Percentiles rank a stretch among this genome's conserved stretches.
These are phyloP conservation scores for Colletotrichum sp. DNA, from an alignment of 2,329 filamentous ascomycete genomes.

Conservation along the genomic window DNA sequence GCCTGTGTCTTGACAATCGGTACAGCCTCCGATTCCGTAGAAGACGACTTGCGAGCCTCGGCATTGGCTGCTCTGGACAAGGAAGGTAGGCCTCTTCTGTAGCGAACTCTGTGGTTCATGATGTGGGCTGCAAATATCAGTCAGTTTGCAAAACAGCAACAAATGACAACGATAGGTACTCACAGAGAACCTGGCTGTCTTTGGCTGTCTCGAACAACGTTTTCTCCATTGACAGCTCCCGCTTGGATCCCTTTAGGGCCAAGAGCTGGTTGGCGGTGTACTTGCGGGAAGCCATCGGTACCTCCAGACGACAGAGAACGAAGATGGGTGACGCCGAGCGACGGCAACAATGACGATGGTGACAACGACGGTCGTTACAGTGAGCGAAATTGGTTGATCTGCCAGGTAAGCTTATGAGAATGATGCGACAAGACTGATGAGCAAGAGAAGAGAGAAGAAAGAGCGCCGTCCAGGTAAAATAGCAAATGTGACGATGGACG, in stretches of 20 bases:
- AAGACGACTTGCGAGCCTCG: constrained; percentile 11
- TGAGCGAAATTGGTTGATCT: background rate
- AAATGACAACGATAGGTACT: background rate
- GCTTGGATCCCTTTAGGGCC: constrained; percentile 4
- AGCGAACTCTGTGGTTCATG: background rate
- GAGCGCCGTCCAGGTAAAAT: background rate
- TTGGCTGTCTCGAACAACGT: constrained; percentile 5
- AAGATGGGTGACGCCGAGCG: background rate
- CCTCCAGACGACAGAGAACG: background rate
- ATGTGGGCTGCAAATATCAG: constrained; percentile 7
- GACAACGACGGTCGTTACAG: background rate
- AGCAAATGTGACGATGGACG: background rate
- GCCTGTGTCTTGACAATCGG: background rate
- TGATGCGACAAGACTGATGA: background rate
- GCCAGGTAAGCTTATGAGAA: background rate
- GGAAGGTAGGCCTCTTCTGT: background rate
- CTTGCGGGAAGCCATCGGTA: constrained; percentile 1
- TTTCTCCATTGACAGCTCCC: background rate
- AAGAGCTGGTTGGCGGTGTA: constrained; percentile 14
- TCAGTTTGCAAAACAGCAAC: background rate
- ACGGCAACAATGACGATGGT: background rate
- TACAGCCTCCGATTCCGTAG: background rate
- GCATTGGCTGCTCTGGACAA: background rate
- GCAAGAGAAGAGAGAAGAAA: background rate
- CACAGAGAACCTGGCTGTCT: background rate